Evolutionary conservation across 306 rosid species (phyloP), one percentile per base, ranked within the genome.

Genomic region (Fragaria ananassa): DNA sequence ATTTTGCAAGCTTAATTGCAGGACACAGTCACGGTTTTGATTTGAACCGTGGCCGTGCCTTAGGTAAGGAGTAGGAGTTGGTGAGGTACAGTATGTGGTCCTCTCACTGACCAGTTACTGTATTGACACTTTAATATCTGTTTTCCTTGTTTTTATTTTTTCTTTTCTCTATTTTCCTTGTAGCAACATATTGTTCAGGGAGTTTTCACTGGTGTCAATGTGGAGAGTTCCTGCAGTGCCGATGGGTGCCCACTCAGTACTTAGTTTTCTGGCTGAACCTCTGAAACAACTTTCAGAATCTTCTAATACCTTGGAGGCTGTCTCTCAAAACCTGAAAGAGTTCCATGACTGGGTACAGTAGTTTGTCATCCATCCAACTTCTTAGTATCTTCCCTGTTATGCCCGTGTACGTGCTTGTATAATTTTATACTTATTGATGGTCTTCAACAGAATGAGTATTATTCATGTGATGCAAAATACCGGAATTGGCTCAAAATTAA

Each of bases 141-240:
- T 39, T 45, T 12, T 31, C 41, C 23, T 15, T 19, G n/a, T 8
- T 63, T 6, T 34, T 10, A 61, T 27, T 27, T 29, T 18, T 19
- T 54, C 3, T 54, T 35, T 35, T 64, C 45, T 34, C 21, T 64
- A 64, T 80, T 69, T 47, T 79, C 41, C 53, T 17, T 80, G 31
- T 80, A 95, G 99, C 92, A 95, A 95, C 68, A 86, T 90, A 79
- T 84, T 95, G 83, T 95, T 92, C 81, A 85, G 99, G 88, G 99
- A 95, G 86, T 95, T 95, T 88, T 87, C 99, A 64, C 84, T 95
- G 87, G 93, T 90, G 75, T 92, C 97, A 39, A 90, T 90, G 97
- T 95, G 97, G 99, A 92, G 99, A 84, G 95, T 95, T 34, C 97
- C 97, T 0, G 91, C 90, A 72, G 88, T 95, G 93, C 97, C 99